Percentiles rank a stretch among this genome's conserved stretches.
These are phyloP conservation scores for Pichia nakasei DNA, from an alignment of 805 yeast genomes.

Conservation along the genomic window DNA sequence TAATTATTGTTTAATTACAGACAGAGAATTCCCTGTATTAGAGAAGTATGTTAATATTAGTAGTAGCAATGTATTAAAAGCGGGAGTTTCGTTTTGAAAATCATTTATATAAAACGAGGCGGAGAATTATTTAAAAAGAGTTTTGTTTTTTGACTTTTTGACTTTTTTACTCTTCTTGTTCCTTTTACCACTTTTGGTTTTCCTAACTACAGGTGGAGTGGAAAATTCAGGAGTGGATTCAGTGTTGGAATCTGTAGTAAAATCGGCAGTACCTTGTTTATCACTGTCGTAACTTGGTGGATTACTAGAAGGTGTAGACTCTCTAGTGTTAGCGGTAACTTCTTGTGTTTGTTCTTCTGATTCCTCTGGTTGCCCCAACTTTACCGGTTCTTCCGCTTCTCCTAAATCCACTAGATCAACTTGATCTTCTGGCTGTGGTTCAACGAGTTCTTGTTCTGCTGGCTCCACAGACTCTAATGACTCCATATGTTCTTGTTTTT, in stretches of 20 bases:
- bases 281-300: constrained; percentile 25
- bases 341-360: no score
- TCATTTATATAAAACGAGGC: not conserved
- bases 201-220: no score
- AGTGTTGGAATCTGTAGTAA: no score
- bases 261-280: no score
- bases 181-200: not conserved
- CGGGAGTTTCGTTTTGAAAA: no score
- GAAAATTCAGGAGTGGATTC: no score
- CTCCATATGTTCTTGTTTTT: no score
- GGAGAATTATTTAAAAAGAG: constrained; percentile 4
- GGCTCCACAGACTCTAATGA: no score
- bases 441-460: not conserved
- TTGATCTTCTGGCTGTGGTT: not conserved
- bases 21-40: not conserved
- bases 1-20: constrained; percentile 1
- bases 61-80: no score
- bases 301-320: constrained; percentile 17
- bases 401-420: no score
- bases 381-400: no score
- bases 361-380: no score
- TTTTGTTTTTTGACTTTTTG: constrained; percentile 13
- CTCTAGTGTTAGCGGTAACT: not conserved
- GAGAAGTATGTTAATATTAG: not conserved
- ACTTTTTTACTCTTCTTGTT: constrained; percentile 6